Percentiles rank a stretch among this genome's conserved stretches.
Evolutionary conservation across 1,284 basidiomycete genomes (phyloP).

Genomic region (Chiua sp.): DNA sequence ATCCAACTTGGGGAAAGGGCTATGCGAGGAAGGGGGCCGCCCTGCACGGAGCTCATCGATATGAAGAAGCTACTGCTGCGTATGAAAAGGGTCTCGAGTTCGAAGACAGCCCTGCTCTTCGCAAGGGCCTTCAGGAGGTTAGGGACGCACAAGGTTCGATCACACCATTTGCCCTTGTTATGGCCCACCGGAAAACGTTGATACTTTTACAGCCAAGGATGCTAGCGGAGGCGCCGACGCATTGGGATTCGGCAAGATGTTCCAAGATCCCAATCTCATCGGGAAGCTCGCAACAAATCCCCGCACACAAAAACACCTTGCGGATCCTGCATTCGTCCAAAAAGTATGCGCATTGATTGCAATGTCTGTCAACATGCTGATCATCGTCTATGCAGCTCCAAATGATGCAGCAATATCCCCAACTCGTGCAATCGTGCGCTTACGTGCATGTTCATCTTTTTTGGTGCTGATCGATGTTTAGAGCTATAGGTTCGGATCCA

Average conservation of each 20-base stretch:
- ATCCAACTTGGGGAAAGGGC: conserved; percentile 90
- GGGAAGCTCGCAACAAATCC: conserved; percentile 88
- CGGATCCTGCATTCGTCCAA: conserved; percentile 82
- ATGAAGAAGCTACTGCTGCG: conserved; percentile 83
- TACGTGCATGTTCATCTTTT: neutral
- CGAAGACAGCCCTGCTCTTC: conserved; percentile 82
- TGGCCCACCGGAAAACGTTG: conserved; percentile 2
- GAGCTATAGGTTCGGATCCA: conserved; percentile 72
- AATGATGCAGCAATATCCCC: conserved; percentile 67
- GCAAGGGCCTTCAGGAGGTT: conserved; percentile 90
- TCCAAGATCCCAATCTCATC: conserved; percentile 85
- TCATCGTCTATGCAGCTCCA: conserved; percentile 48
- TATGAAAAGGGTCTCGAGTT: conserved; percentile 84
- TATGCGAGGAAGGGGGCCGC: conserved; percentile 95
- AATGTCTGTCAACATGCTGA: neutral
- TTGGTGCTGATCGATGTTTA: conserved; percentile 31
- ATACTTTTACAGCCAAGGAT: conserved; percentile 42
- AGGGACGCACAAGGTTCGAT: conserved; percentile 73
- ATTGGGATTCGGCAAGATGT: conserved; percentile 77
- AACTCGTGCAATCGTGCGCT: conserved; percentile 57
- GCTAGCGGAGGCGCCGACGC: conserved; percentile 45
- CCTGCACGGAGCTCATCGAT: conserved; percentile 84
- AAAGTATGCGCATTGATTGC: conserved; percentile 46
- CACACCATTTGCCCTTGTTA: neutral
- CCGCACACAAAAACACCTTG: conserved; percentile 82